These are phyloP conservation scores for Cenococcum geophilum DNA, from an alignment of 495 filamentous ascomycete genomes.

Conservation along the genomic window DNA sequence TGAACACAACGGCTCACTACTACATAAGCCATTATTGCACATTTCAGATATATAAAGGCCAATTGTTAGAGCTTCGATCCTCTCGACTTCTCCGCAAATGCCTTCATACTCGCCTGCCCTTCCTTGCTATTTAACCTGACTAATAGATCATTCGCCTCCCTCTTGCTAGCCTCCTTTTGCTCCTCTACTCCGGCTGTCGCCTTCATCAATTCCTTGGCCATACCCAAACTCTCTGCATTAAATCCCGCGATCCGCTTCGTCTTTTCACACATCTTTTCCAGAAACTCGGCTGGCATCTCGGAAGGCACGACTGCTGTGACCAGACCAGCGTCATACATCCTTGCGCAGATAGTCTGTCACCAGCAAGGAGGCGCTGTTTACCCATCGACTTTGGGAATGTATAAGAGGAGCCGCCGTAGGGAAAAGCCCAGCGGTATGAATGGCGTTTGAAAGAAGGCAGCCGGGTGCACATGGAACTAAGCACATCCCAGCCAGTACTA, in stretches of 20 bases:
- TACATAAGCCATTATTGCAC: too few relatives aligned
- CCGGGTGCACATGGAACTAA: conserved; percentile 19
- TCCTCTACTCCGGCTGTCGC: conserved; percentile 10
- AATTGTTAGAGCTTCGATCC: conserved; percentile 14
- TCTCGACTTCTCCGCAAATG: conserved; percentile 11
- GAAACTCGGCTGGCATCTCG: conserved; percentile 8
- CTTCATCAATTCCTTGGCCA: conserved; percentile 18
- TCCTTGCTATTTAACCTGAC: conserved; percentile 17
- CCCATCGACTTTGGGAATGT: conserved; percentile 24
- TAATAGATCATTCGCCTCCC: conserved; percentile 19
- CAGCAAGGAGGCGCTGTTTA: conserved; percentile 15
- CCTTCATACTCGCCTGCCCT: conserved; percentile 17
- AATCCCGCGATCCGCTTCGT: conserved; percentile 19
- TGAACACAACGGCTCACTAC: too few relatives aligned
- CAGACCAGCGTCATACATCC: conserved; percentile 22
- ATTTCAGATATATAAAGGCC: not conserved
- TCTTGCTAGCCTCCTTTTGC: conserved; percentile 19
- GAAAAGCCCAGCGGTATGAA: conserved; percentile 22
- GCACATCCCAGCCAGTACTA: conserved; percentile 27
- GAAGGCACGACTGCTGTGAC: conserved; percentile 18
- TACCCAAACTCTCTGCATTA: conserved; percentile 20
- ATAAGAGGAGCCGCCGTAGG: conserved; percentile 20
- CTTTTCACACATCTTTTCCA: conserved; percentile 12
- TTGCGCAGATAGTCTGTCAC: conserved; percentile 17
- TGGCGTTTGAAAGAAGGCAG: conserved; percentile 28